Percentiles rank a stretch among this genome's conserved stretches.
phyloP scores from a whole-genome alignment of 1,139 yeast species.

The Pichia kudriavzevii region DNA sequence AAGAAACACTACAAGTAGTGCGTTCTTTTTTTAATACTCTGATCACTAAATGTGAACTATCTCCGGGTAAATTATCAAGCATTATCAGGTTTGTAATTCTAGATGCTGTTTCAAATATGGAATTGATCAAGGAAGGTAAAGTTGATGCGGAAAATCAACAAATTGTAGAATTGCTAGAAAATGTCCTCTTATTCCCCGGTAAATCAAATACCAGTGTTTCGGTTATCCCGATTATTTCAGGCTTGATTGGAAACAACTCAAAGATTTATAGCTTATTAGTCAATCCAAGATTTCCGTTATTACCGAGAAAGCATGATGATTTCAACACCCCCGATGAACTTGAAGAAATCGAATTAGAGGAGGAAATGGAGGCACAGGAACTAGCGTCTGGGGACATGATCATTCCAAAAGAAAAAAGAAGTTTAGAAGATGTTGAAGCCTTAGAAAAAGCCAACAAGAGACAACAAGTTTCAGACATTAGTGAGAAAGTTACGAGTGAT shows the following conservation, averaged over 20 bases:
- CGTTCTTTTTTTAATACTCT: constrained; percentile 44
- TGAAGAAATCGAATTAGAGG: constrained; percentile 10
- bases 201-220: constrained; percentile 22
- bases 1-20: constrained; percentile 32
- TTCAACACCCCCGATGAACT: constrained; percentile 19
- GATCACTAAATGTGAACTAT: constrained; percentile 44
- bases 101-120: constrained; percentile 33
- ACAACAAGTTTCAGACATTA: constrained; percentile 6
- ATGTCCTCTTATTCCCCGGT: constrained; percentile 59
- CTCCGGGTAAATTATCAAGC: constrained; percentile 57
- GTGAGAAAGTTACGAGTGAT: constrained; percentile 8
- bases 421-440: constrained; percentile 6
- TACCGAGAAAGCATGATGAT: constrained; percentile 19
- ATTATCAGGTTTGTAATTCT: constrained; percentile 51
- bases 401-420: constrained; percentile 3
- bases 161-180: constrained; percentile 38
- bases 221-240: constrained; percentile 60
- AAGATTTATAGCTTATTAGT: constrained; percentile 46
- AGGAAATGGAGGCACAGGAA: constrained; percentile 6
- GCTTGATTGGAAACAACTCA: constrained; percentile 34
- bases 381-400: constrained; percentile 1
- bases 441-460: constrained; percentile 4
- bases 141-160: constrained; percentile 25
- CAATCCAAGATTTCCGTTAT: constrained; percentile 74
- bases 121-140: constrained; percentile 17